phyloP scores from a whole-genome alignment of 352 stramenopile species.

The Halophytophthora polymorphica region DNA sequence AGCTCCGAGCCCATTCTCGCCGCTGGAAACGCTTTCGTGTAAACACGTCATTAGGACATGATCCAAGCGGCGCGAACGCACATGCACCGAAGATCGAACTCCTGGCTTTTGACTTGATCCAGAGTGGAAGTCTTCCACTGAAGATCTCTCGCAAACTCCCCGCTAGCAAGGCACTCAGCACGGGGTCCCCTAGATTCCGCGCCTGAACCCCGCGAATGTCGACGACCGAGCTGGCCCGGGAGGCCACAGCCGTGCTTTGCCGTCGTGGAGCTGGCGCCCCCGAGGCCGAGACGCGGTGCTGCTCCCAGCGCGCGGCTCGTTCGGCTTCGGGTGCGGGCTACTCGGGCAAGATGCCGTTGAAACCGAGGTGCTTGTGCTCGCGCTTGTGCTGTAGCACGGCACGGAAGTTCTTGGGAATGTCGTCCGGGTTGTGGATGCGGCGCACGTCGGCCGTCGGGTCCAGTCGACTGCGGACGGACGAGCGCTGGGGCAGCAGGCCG shows the following conservation, averaged over 20 bases:
- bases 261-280: constrained; percentile 3
- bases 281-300: constrained; percentile 2
- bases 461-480: constrained; percentile 52
- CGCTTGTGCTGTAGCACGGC: constrained; percentile 53
- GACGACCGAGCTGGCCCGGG: constrained; percentile 1
- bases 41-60: too few relatives aligned
- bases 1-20: too few relatives aligned
- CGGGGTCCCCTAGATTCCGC: constrained; percentile 15
- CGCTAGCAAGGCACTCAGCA: constrained; percentile 20
- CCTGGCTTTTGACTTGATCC: too few relatives aligned
- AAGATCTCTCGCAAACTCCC: too few relatives aligned
- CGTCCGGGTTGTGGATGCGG: constrained; percentile 63
- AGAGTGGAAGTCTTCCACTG: too few relatives aligned
- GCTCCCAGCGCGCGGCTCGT: too few relatives aligned
- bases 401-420: constrained; percentile 74
- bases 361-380: constrained; percentile 27
- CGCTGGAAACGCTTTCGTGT: too few relatives aligned
- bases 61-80: too few relatives aligned
- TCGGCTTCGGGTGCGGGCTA: too few relatives aligned
- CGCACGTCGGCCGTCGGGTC: constrained; percentile 67
- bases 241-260: constrained; percentile 10
- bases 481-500: constrained; percentile 64
- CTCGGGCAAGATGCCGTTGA: constrained; percentile 32
- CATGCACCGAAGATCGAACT: too few relatives aligned
- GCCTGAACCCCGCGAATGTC: constrained; percentile 1